These are phyloP conservation scores for Nyctanthes arbortristis DNA, from an alignment of 257 asterid genomes.

Conservation along the genomic window DNA sequence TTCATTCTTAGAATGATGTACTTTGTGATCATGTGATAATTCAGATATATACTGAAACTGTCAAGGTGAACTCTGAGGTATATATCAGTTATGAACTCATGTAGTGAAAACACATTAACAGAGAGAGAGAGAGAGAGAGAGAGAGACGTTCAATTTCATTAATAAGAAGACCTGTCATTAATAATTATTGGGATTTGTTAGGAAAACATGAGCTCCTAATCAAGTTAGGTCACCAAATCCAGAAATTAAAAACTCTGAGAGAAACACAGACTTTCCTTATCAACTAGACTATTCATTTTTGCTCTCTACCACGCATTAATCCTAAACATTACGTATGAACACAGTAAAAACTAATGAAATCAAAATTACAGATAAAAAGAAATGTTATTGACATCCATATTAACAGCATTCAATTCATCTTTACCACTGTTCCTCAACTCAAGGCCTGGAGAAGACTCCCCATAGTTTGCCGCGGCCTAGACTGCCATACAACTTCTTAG, in stretches of 20 bases:
- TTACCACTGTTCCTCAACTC: slow-evolving; percentile 4
- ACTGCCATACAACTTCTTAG: slow-evolving; percentile 72
- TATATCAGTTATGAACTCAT: no score
- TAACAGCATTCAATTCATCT: slow-evolving; percentile 11
- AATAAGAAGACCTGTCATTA: slow-evolving; percentile 19
- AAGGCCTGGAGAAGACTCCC: slow-evolving; percentile 62
- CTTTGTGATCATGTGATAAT: no score
- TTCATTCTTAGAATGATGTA: no score
- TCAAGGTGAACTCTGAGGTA: no score
- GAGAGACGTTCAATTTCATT: no score
- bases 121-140: no score
- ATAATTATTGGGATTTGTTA: slow-evolving; percentile 25
- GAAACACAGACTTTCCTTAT: slow-evolving; percentile 10
- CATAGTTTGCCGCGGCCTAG: slow-evolving; percentile 68
- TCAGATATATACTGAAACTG: no score
- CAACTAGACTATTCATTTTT: slow-evolving; percentile 9
- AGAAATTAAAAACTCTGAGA: background rate
- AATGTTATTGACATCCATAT: slow-evolving; percentile 38
- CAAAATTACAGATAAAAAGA: slow-evolving; percentile 21
- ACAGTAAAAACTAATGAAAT: slow-evolving; percentile 30
- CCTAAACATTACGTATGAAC: slow-evolving; percentile 35
- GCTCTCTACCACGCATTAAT: slow-evolving; percentile 11
- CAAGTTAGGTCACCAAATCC: slow-evolving; percentile 35
- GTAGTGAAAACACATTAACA: no score
- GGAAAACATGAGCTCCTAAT: slow-evolving; percentile 19